Evolutionary conservation across 1,139 yeast species (phyloP), one percentile per base, ranked within the genome.

Genomic region (Lodderomyces pseudojiufengensis): DNA sequence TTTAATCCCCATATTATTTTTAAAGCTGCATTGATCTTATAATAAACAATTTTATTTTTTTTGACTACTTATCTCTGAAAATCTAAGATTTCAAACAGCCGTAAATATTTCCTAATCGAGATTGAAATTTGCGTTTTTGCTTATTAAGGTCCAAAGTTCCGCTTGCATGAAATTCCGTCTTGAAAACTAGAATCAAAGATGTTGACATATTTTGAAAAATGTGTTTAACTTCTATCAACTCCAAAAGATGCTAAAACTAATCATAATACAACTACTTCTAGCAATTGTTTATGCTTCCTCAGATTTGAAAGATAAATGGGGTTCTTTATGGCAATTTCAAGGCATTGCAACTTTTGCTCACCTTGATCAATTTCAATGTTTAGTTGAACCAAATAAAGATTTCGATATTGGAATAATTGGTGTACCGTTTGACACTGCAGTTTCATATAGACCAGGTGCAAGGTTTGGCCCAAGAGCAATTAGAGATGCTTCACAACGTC

Each of bases 381-480:
- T 84, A 24, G 39, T 75, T 7, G 60, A 77, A 33, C 62, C 73
- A 2, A 69, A 66, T 1, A 49, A 56, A 3, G 48, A 60, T 1
- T 83, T 69, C 47, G 94, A 84, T 48, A 70, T 84, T 37, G 94
- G 80, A 1, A 49, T 84, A 15, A 69, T 84, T 42, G 92, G 92
- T 8, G 84, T 80, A 5, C 92, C 92, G 1, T 83, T 83, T 50
- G 92, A 83, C 50, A 82, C 90, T 3, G 88, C 87, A 0, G 78
- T 78, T 0, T 75, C 86, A 2, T 83, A 79, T 53, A 65, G 90
- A 41, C 75, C 86, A 0, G 90, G 92, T 13, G 88, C 94, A 5
- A 63, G 94, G 40, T 84, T 84, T 56, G 94, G 94, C 1, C 94
- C 94, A 3, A 63, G 84, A 35, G 85, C 87, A 3, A 79, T 84